phyloP scores from a whole-genome alignment of 345 rosid species.

The Moricandia arvensis region DNA sequence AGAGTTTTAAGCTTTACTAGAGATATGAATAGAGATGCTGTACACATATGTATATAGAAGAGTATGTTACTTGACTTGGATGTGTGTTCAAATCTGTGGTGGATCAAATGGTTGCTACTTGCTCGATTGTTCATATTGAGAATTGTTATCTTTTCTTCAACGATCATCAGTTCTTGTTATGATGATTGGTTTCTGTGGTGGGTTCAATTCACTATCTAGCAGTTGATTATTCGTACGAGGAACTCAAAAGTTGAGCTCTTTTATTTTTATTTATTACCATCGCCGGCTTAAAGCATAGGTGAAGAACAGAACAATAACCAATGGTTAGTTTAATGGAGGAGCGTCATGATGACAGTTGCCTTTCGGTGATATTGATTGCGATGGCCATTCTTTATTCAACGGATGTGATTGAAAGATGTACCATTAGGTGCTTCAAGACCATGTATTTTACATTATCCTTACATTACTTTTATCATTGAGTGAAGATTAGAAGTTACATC shows the following conservation, averaged over 20 bases:
- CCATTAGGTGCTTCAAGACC: conserved; percentile 10
- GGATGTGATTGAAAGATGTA: conserved; percentile 28
- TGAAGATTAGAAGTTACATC: conserved; percentile 38
- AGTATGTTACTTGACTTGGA: neutral
- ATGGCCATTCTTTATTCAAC: conserved; percentile 25
- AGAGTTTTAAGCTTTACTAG: conserved; percentile 7
- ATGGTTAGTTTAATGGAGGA: conserved; percentile 14
- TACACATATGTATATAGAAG: neutral
- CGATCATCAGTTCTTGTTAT: neutral
- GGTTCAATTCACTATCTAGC: neutral
- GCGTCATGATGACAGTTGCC: conserved; percentile 15
- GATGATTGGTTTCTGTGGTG: neutral
- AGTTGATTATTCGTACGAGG: neutral
- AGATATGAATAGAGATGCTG: neutral
- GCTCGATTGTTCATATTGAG: too few relatives aligned
- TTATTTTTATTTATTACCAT: neutral
- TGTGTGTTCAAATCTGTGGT: too few relatives aligned
- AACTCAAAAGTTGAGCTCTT: neutral
- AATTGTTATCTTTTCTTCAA: neutral
- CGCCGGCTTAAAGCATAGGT: neutral
- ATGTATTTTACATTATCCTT: conserved; percentile 33
- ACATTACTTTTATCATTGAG: conserved; percentile 4
- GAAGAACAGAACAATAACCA: conserved; percentile 16
- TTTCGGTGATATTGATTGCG: conserved; percentile 21
- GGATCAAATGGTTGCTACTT: too few relatives aligned